Conservation (phyloP, 1,284 basidiomycete genomes). For the Coniferiporia sulphurascens region DNA sequence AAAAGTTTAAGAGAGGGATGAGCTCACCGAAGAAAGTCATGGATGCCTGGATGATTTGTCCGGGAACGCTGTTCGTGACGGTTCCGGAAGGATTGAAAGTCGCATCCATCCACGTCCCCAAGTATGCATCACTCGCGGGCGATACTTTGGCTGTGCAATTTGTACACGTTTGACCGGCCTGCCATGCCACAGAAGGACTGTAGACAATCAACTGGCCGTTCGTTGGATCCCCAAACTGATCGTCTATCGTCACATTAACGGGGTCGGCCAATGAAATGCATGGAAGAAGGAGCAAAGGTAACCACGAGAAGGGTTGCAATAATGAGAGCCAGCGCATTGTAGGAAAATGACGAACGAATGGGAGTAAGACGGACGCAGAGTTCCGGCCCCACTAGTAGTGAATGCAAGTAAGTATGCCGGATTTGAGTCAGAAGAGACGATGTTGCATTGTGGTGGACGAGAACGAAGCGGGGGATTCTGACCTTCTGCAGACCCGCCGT, state of each 20-base stretch:
- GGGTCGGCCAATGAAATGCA: not conserved
- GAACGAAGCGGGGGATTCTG: too few relatives aligned
- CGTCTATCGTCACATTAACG: conserved; percentile 16
- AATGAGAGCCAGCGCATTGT: too few relatives aligned
- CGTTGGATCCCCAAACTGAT: conserved; percentile 9
- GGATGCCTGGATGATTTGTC: conserved; percentile 10
- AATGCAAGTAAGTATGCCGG: too few relatives aligned
- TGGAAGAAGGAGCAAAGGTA: not conserved
- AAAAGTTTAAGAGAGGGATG: too few relatives aligned
- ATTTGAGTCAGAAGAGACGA: too few relatives aligned
- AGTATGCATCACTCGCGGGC: conserved; percentile 3
- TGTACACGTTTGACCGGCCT: conserved; percentile 7
- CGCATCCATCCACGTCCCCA: conserved; percentile 12
- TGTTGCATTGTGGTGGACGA: too few relatives aligned
- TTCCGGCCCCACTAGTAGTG: too few relatives aligned
- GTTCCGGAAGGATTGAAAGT: conserved; percentile 8
- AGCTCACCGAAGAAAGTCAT: conserved; percentile 10
- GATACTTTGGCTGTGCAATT: conserved; percentile 7
- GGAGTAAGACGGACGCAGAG: too few relatives aligned
- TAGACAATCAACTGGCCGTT: conserved; percentile 11
- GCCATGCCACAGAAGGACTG: conserved; percentile 7
- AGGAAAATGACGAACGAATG: too few relatives aligned
- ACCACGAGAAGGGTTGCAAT: too few relatives aligned
- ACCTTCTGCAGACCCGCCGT: too few relatives aligned
- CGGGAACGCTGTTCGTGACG: conserved; percentile 1